phyloP scores from a whole-genome alignment of 495 filamentous ascomycete genomes.

The Astrocystis sublimbata region DNA sequence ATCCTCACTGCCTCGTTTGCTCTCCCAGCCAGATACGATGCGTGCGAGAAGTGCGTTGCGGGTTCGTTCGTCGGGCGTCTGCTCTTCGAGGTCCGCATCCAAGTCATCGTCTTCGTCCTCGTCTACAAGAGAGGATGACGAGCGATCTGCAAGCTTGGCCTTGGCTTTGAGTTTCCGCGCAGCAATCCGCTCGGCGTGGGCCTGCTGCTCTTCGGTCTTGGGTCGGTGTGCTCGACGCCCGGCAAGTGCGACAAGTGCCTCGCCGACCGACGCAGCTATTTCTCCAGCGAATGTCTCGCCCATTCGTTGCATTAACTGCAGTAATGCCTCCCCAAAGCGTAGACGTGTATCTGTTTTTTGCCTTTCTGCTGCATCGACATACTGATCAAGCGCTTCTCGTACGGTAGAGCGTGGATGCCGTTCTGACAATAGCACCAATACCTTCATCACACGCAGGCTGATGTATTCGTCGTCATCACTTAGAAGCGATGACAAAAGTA shows the following conservation, averaged over 20 bases:
- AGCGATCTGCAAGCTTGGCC: not conserved
- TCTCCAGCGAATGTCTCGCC: conserved; percentile 63
- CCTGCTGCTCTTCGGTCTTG: conserved; percentile 52
- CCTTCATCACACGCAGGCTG: conserved; percentile 68
- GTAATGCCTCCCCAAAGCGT: conserved; percentile 70
- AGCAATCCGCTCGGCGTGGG: conserved; percentile 46
- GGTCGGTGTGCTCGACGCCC: conserved; percentile 62
- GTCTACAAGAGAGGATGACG: conserved; percentile 39
- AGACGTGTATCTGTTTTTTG: conserved; percentile 65
- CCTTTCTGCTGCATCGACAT: conserved; percentile 63
- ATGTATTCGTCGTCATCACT: conserved; percentile 74
- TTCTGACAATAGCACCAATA: conserved; percentile 64
- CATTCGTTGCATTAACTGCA: conserved; percentile 67
- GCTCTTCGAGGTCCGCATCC: conserved; percentile 47
- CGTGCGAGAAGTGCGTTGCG: conserved; percentile 57
- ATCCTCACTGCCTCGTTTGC: conserved; percentile 69
- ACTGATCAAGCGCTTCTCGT: conserved; percentile 67
- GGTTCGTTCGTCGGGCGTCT: conserved; percentile 47
- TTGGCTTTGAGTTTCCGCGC: conserved; percentile 50
- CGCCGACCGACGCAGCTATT: conserved; percentile 54
- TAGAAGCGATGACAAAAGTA: conserved; percentile 66
- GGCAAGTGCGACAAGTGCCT: conserved; percentile 66
- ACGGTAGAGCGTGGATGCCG: conserved; percentile 66
- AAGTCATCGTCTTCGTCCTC: conserved; percentile 57
- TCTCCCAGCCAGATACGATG: conserved; percentile 75